Evolutionary conservation across 768 basidiomycete genomes (phyloP).

Genomic region (Mrakia hoshinonis): DNA sequence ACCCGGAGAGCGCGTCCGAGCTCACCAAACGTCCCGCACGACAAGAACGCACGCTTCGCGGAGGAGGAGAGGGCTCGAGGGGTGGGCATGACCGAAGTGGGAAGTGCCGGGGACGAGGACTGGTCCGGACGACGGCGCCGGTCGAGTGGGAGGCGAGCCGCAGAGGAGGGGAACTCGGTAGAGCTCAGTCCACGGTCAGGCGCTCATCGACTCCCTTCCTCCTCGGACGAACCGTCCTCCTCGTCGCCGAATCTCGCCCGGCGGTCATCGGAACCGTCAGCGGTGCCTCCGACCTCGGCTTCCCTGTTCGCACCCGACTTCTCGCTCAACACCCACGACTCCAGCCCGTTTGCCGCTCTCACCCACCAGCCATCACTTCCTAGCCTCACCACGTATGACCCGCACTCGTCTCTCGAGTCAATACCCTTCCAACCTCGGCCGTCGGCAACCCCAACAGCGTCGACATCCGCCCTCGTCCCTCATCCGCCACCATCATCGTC

Average conservation of each 20-base stretch:
- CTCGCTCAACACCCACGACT: background rate
- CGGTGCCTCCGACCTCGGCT: background rate
- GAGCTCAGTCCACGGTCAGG: no score
- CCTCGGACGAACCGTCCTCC: background rate
- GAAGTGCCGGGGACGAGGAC: no score
- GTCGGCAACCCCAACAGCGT: background rate
- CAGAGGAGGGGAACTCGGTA: no score
- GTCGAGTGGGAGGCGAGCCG: no score
- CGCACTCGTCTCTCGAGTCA: background rate
- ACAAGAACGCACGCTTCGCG: background rate
- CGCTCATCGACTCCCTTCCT: no score
- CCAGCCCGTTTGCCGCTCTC: background rate
- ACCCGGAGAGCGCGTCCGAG: background rate
- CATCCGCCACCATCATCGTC: background rate
- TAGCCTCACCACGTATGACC: background rate
- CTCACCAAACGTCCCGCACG: background rate
- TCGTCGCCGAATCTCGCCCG: background rate
- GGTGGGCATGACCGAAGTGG: no score
- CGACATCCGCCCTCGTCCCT: background rate
- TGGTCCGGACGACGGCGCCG: no score
- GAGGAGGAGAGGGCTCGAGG: background rate
- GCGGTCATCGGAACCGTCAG: background rate
- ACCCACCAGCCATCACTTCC: background rate
- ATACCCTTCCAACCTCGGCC: background rate
- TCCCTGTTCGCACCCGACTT: background rate